These are phyloP conservation scores for Herpetospermum pedunculosum DNA, from an alignment of 306 rosid species.

Conservation along the genomic window DNA sequence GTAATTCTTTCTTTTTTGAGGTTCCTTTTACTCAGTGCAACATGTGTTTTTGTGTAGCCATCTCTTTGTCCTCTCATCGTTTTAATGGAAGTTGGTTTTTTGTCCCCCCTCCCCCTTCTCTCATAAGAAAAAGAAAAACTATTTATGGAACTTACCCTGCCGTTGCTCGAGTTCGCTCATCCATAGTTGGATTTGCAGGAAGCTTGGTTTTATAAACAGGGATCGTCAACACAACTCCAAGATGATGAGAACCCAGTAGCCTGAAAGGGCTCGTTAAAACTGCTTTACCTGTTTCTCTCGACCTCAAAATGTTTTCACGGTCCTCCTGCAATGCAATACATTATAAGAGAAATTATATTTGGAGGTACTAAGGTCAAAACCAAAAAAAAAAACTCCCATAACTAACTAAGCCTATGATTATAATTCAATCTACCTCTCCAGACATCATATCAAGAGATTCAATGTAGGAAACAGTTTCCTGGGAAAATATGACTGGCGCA, in stretches of 20 bases:
- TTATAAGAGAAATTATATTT: background rate
- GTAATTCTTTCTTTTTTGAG: background rate
- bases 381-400: background rate
- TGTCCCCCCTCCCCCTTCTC: background rate
- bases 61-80: background rate
- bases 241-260: slow-evolving; percentile 4
- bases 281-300: slow-evolving; percentile 10
- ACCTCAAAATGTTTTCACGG: slow-evolving; percentile 8
- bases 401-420: background rate
- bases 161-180: slow-evolving; percentile 5
- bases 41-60: background rate
- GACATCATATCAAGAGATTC: slow-evolving; percentile 11
- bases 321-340: slow-evolving; percentile 4
- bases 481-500: slow-evolving; percentile 12
- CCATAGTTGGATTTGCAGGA: slow-evolving; percentile 6
- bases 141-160: background rate
- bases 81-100: no score
- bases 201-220: slow-evolving; percentile 6
- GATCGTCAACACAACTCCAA: slow-evolving; percentile 10
- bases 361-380: background rate
- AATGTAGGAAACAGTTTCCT: slow-evolving; percentile 10
- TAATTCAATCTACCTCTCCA: slow-evolving; percentile 7
- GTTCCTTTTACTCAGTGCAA: background rate
- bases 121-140: background rate
- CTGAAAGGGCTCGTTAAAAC: slow-evolving; percentile 9